phyloP scores from a whole-genome alignment of 495 filamentous ascomycete species.

The Neurospora terricola region DNA sequence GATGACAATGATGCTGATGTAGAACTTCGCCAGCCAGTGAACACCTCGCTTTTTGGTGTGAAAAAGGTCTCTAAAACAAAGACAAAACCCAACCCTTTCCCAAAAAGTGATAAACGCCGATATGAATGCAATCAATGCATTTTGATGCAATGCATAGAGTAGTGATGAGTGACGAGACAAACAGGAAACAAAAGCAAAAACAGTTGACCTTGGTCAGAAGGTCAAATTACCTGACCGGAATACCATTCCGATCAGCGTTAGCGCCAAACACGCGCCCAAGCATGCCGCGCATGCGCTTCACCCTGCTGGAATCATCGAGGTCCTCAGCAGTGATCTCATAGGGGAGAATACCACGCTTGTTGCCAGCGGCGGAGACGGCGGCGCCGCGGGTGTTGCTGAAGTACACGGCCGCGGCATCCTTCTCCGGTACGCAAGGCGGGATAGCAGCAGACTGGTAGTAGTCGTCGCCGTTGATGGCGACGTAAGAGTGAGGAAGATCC shows the following conservation, averaged over 20 bases:
- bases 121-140: neutral
- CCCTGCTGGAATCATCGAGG: constrained; percentile 27
- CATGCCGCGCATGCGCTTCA: constrained; percentile 32
- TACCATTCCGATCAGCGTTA: constrained; percentile 3
- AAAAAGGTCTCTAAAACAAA: neutral
- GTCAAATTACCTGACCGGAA: neutral
- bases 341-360: constrained; percentile 25
- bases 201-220: neutral
- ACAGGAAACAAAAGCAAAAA: neutral
- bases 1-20: neutral
- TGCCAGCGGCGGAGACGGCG: neutral
- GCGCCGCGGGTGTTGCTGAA: constrained; percentile 4
- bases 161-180: neutral
- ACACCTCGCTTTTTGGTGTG: neutral
- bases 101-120: neutral
- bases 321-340: constrained; percentile 39
- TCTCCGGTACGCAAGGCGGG: constrained; percentile 15
- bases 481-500: constrained; percentile 22
- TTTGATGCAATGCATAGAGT: neutral
- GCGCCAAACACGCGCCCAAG: constrained; percentile 31
- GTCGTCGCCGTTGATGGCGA: constrained; percentile 20
- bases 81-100: neutral
- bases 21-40: neutral
- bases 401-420: constrained; percentile 14
- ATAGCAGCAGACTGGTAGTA: constrained; percentile 28